Conservation (phyloP, 2,329 filamentous ascomycete genomes). For the Alternaria conjuncta region DNA sequence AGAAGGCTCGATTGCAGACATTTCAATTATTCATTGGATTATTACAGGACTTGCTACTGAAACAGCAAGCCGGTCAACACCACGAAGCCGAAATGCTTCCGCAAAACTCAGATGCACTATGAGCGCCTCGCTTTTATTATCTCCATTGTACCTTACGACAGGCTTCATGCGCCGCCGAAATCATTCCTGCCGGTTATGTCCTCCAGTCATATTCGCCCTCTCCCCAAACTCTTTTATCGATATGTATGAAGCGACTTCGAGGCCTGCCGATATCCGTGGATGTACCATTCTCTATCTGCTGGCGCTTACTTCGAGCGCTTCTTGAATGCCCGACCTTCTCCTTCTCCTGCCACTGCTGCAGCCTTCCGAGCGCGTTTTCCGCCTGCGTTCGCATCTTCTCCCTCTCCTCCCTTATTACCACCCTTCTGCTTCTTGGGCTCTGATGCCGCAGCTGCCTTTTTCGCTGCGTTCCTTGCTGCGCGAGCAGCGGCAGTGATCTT, state of each 20-base stretch:
- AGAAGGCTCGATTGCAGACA: background rate
- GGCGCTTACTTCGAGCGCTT: background rate
- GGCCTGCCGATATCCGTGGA: background rate
- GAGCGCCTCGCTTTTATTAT: background rate
- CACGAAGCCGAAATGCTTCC: background rate
- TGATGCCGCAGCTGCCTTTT: fast-evolving
- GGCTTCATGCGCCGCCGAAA: background rate
- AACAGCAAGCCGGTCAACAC: background rate
- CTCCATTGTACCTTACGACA: background rate
- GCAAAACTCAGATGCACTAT: background rate
- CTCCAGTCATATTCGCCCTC: background rate
- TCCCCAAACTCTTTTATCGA: background rate
- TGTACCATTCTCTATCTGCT: no score
- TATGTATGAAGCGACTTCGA: background rate
- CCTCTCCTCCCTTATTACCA: background rate
- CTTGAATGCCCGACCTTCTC: background rate
- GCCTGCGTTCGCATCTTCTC: background rate
- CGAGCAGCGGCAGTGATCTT: background rate
- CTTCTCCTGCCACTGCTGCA: background rate
- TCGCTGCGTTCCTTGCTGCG: background rate
- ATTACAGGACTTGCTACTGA: background rate
- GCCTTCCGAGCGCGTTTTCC: background rate
- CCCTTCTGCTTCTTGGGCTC: background rate
- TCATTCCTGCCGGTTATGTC: background rate
- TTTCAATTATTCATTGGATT: background rate